Percentiles rank a stretch among this genome's conserved stretches.
Evolutionary conservation across 257 asterid genomes (phyloP).

Genomic region (Plectranthus barbatus): DNA sequence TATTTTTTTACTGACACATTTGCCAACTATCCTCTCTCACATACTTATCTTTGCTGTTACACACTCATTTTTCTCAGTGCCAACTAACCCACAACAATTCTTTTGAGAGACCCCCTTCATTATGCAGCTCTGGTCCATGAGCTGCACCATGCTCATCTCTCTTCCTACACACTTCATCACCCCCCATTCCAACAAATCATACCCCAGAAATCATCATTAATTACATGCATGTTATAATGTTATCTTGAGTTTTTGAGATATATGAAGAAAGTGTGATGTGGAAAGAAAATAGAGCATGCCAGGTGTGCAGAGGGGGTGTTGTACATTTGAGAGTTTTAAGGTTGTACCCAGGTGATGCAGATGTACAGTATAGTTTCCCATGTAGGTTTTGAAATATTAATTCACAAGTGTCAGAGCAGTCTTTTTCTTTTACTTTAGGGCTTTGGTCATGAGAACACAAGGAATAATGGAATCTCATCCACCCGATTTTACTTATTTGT

Average conservation of each 20-base stretch:
- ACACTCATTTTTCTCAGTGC: slow-evolving; percentile 64
- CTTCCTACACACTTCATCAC: too few relatives aligned
- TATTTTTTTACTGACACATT: slow-evolving; percentile 61
- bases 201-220: too few relatives aligned
- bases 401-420: slow-evolving; percentile 47
- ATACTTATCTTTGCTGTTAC: slow-evolving; percentile 70
- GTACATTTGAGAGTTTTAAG: slow-evolving; percentile 15
- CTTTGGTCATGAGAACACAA: slow-evolving; percentile 32
- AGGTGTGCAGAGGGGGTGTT: background rate
- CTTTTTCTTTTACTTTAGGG: slow-evolving; percentile 37
- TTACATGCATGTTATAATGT: too few relatives aligned
- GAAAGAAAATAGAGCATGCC: background rate
- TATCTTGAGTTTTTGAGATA: too few relatives aligned
- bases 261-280: too few relatives aligned
- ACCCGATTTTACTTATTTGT: slow-evolving; percentile 44
- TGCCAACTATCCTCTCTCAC: slow-evolving; percentile 55
- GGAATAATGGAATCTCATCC: slow-evolving; percentile 64
- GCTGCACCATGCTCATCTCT: too few relatives aligned
- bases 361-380: slow-evolving; percentile 17
- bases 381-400: background rate
- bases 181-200: too few relatives aligned
- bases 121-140: slow-evolving; percentile 15
- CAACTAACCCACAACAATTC: slow-evolving; percentile 55
- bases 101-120: slow-evolving; percentile 27
- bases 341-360: slow-evolving; percentile 11